A percentile compares a stretch with the other conserved stretches of the same genome.
Evolutionary conservation across 208 protist species (phyloP).

Genomic region (Crithidia mellificae): DNA sequence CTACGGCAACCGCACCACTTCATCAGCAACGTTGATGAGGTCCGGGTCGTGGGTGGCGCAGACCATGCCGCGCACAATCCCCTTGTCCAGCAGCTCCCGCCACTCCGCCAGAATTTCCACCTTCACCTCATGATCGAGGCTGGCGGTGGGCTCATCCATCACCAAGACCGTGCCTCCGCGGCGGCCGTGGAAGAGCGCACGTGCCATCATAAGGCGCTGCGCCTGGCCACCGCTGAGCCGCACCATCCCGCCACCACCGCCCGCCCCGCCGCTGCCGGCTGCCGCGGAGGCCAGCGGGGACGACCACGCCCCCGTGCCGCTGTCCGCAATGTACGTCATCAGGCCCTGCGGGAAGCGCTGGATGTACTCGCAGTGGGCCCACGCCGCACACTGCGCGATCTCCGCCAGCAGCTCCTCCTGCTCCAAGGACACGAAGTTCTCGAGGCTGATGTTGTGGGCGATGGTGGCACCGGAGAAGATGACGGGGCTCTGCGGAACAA

Average conservation of each 20-base stretch:
- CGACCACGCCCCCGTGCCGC: constrained; percentile 28
- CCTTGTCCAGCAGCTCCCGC: constrained; percentile 44
- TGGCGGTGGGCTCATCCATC: constrained; percentile 81
- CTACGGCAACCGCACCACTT: constrained; percentile 42
- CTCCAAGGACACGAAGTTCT: constrained; percentile 51
- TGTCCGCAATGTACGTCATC: constrained; percentile 56
- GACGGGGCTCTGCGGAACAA: constrained; percentile 68
- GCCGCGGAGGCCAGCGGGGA: constrained; percentile 16
- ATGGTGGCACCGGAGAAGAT: constrained; percentile 74
- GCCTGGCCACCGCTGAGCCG: constrained; percentile 73
- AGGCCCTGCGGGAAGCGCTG: constrained; percentile 60
- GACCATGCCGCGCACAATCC: constrained; percentile 48
- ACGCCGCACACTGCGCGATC: constrained; percentile 42
- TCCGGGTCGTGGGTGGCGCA: constrained; percentile 69
- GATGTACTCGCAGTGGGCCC: constrained; percentile 66
- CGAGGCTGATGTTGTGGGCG: constrained; percentile 81
- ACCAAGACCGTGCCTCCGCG: constrained; percentile 57
- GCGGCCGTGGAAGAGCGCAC: constrained; percentile 58
- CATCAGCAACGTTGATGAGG: constrained; percentile 57
- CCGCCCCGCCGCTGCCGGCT: constrained; percentile 20
- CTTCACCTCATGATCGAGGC: constrained; percentile 60
- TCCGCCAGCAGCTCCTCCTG: constrained; percentile 39
- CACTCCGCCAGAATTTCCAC: constrained; percentile 45
- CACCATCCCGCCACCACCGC: constrained; percentile 38
- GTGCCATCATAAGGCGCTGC: constrained; percentile 77